A percentile compares a stretch with the other conserved stretches of the same genome.
These are phyloP conservation scores for Tephrocybe rancida DNA, from an alignment of 768 basidiomycete species.

Conservation along the genomic window DNA sequence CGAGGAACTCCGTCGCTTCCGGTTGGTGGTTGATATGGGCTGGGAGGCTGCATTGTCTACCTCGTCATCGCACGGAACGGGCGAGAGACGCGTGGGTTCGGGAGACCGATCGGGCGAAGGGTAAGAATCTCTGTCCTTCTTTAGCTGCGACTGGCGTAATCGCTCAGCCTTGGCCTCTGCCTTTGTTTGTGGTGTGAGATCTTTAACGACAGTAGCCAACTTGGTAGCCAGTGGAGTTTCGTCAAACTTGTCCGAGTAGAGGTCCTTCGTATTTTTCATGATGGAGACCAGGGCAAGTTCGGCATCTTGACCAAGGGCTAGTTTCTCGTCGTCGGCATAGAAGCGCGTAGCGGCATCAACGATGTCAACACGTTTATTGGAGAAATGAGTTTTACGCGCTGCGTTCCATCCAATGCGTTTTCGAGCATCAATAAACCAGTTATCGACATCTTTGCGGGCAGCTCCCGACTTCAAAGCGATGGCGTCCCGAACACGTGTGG, in stretches of 20 bases:
- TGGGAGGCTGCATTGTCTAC: background rate
- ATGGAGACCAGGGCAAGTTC: slow-evolving; percentile 24
- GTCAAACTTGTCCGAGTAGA: slow-evolving; percentile 22
- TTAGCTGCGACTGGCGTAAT: background rate
- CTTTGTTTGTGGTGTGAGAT: slow-evolving; percentile 23
- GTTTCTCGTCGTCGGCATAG: slow-evolving; percentile 24
- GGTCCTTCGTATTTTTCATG: slow-evolving; percentile 18
- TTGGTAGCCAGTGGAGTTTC: slow-evolving; percentile 30
- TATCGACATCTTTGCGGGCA: slow-evolving; percentile 35
- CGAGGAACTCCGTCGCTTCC: slow-evolving; percentile 16
- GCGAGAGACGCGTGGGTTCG: background rate
- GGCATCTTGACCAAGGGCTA: slow-evolving; percentile 23
- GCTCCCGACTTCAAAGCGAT: slow-evolving; percentile 27
- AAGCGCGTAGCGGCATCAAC: slow-evolving; percentile 39
- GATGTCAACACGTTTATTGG: slow-evolving; percentile 34
- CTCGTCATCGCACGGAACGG: background rate
- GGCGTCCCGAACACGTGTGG: slow-evolving; percentile 25
- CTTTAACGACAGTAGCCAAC: slow-evolving; percentile 30
- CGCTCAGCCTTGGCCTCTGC: slow-evolving; percentile 16
- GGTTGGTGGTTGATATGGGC: background rate
- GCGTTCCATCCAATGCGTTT: slow-evolving; percentile 59
- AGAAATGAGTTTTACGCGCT: slow-evolving; percentile 34
- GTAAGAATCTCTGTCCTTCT: slow-evolving; percentile 14
- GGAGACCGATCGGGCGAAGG: slow-evolving; percentile 22
- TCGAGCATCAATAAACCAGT: slow-evolving; percentile 52